Percentiles rank a stretch among this genome's conserved stretches.
phyloP scores from a whole-genome alignment of 2,329 filamentous ascomycete species.

The Talaromyces sp. region DNA sequence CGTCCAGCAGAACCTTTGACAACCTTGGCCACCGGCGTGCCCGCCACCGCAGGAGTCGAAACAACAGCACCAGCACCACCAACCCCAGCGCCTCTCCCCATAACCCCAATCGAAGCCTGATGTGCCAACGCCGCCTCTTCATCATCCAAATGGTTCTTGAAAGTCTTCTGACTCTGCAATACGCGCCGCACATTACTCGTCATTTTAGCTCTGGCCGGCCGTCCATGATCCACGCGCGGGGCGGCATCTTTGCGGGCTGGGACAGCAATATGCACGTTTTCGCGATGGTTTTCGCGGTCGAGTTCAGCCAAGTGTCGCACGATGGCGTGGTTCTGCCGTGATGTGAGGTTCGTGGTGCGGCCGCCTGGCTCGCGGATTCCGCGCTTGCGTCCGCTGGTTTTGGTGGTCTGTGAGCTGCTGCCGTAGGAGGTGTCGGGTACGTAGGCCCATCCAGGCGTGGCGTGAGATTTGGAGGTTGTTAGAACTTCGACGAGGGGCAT shows the following conservation, averaged over 20 bases:
- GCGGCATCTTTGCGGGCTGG: slow-evolving; percentile 46
- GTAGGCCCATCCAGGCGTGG: slow-evolving; percentile 86
- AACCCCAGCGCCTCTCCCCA: not conserved
- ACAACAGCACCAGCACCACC: not conserved
- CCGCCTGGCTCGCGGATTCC: slow-evolving; percentile 56
- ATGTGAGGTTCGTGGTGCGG: slow-evolving; percentile 60
- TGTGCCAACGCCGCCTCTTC: slow-evolving; percentile 38
- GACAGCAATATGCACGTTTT: slow-evolving; percentile 62
- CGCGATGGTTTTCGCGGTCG: slow-evolving; percentile 71
- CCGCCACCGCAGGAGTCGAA: not conserved
- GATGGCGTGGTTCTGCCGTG: slow-evolving; percentile 77
- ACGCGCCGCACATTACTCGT: slow-evolving; percentile 45
- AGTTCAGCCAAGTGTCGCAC: slow-evolving; percentile 77
- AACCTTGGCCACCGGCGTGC: slow-evolving; percentile 6
- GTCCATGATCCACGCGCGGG: slow-evolving; percentile 27
- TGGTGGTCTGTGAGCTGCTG: slow-evolving; percentile 49
- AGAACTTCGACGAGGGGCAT: slow-evolving; percentile 79
- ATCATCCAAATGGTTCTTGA: slow-evolving; percentile 47
- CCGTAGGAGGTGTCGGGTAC: slow-evolving; percentile 68
- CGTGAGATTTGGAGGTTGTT: slow-evolving; percentile 61
- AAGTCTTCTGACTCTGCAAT: slow-evolving; percentile 45
- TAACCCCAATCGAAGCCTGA: not conserved
- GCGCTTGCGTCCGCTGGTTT: slow-evolving; percentile 62
- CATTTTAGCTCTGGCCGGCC: slow-evolving; percentile 32
- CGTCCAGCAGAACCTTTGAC: not conserved